Base-by-base conservation (phyloP, 805 yeast species). In the Metschnikowia bowlesiae region DNA sequence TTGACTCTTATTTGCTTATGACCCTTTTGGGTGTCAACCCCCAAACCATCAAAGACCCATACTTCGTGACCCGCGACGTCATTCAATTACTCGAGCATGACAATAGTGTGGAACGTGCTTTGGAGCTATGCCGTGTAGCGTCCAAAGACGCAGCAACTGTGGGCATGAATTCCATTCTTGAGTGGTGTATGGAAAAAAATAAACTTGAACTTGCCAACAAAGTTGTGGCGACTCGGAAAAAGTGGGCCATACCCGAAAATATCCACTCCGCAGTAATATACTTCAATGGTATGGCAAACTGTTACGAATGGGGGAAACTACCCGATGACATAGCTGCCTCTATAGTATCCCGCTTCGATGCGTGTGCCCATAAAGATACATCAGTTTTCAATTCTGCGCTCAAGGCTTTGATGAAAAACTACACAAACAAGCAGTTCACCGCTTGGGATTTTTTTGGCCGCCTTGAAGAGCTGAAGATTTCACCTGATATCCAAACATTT, bases 141-240 rank as follows among this genome's bases (percentile, higher is more conserved):
- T 57, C 63, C 8, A 64, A 70, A 30, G 61, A 60, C 2, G 73
- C 74, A 35, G 88, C 87, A 8, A 56, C 72, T 0, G 87, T 82
- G 32, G 87, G 81, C 1, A 77, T 82, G 80, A 87, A 87, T 54
- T 72, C 77, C n/a, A 71, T 87, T 0, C 62, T 82, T 59, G 74
- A 77, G 52, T 75, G 81, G 70, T 69, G 75, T 39, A 64, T 84
- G 4, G 62, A 63, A 7, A 57, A 69, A 8, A 73, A 76, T 2
- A 73, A 75, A 22, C 62, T 75, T 0, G 73, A 75, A 41, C 72
- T 70, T 7, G 85, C 86, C 0, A 49, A 84, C 28, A 78, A 78
- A 38, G 55, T 80, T 16, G 74, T 75, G 52, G 73, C 75, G 46
- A 75, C 78, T 66, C 69, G 88, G 45, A 83, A 81, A 56, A 85